These are phyloP conservation scores for Lactuca saligna DNA, from an alignment of 129 eudicot genomes.

Conservation along the genomic window DNA sequence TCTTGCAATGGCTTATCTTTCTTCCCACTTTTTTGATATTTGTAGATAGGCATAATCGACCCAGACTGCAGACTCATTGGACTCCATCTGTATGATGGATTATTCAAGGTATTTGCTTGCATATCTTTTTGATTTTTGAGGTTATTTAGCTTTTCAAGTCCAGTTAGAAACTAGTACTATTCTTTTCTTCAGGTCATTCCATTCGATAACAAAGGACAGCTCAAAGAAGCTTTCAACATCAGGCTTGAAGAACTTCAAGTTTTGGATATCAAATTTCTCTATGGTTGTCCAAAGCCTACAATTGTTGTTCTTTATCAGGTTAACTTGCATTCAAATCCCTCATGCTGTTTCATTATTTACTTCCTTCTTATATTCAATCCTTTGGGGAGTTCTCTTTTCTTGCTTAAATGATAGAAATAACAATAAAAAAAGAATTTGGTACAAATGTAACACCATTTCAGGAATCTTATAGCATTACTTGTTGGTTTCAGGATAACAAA, in stretches of 20 bases:
- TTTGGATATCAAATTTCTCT: conserved; percentile 91
- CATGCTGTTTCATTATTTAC: no score
- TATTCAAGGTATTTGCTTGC: conserved; percentile 67
- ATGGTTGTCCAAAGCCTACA: conserved; percentile 92
- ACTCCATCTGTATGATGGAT: conserved; percentile 91
- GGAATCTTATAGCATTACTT: not conserved
- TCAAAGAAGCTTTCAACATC: conserved; percentile 95
- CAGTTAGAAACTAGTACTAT: conserved; percentile 1
- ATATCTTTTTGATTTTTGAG: not conserved
- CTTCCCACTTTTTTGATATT: conserved; percentile 13
- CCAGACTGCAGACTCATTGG: conserved; percentile 99
- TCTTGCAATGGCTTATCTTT: conserved; percentile 9
- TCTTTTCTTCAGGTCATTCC: conserved; percentile 76
- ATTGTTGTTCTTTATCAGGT: conserved; percentile 99
- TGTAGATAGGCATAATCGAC: conserved; percentile 93
- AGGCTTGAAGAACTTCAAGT: conserved; percentile 99
- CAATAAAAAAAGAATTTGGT: not conserved
- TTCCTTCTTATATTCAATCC: not conserved
- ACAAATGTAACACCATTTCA: not conserved
- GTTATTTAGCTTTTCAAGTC: conserved; percentile 3
- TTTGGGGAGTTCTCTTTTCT: not conserved
- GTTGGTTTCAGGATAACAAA: conserved; percentile 78
- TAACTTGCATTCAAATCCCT: not conserved
- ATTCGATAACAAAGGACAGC: conserved; percentile 95
- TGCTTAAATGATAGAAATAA: no score